Evolutionary conservation across 768 basidiomycete genomes (phyloP), one percentile per base, ranked within the genome.

Genomic region (Steccherinum ochraceum): DNA sequence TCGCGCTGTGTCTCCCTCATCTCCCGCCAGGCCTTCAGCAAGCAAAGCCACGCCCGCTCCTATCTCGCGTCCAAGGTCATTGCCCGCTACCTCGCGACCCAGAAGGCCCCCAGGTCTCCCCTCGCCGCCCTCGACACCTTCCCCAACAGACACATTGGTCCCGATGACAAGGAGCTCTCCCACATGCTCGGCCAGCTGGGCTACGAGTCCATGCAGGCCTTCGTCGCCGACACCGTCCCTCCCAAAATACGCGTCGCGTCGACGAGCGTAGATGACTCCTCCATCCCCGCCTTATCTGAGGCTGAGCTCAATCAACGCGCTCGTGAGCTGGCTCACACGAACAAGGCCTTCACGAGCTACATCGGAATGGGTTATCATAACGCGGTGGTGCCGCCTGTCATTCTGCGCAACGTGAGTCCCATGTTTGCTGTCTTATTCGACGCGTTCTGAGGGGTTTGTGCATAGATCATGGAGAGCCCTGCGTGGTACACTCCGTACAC

Each of bases 341-440:
- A 99, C 69, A 80, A 85, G 68, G 72, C 79, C 4, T 87, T 86
- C 67, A 89, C 86, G 74, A 94, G 84, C 62, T 98, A 93, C 67
- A 99, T 98, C 63, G 96, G 96, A 27, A 93, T 97, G 92, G 95
- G 96, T 7, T 99, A 96, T 69, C 90, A 94, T 64, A 84, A 84
- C 57, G 92, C 93, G 2, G 90, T 95, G 43, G 89, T 95, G 3
- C 94, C 94, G n/a, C 88, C 90, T 5, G 92, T 96, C 46, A 92
- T 96, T 67, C 75, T 95, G 59, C 86, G 94, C 55, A 96, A 95
- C 56, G 91, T 93, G 52, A 46, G 79, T 65, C 24, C 30, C n/a
- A 26, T 13, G 24, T 50, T 46, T n/a, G 41, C 41, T 40, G 40
- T 24, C 16, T 20, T 45, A 49, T 18, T 11, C 40, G 24, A 55